Evolutionary conservation across 2,329 filamentous ascomycete species (phyloP).

Genomic region (Aspergillus costaricaensis): DNA sequence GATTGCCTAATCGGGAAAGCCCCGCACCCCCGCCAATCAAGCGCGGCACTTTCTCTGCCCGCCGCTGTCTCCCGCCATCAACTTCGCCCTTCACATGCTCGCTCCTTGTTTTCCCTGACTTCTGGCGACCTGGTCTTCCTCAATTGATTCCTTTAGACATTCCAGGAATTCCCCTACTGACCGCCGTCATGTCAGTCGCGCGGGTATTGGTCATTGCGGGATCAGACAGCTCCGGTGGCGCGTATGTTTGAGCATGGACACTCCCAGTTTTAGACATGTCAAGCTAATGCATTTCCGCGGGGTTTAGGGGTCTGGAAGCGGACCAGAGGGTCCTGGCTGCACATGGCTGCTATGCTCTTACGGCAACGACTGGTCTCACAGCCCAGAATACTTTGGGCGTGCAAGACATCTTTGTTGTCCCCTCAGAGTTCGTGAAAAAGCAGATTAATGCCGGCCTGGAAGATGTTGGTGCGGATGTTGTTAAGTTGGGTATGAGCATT

Average conservation of each 20-base stretch:
- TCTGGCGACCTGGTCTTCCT: not conserved
- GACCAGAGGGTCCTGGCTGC: slow-evolving; percentile 93
- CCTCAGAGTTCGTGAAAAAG: slow-evolving; percentile 74
- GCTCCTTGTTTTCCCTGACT: not conserved
- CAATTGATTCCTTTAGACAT: not conserved
- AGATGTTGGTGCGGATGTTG: slow-evolving; percentile 83
- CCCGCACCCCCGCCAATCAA: slow-evolving; percentile 19
- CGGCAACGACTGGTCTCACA: slow-evolving; percentile 91
- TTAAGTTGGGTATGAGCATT: slow-evolving; percentile 73
- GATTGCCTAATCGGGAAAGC: not conserved
- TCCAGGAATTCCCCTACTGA: not conserved
- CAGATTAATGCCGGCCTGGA: slow-evolving; percentile 83
- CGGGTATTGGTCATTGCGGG: slow-evolving; percentile 80
- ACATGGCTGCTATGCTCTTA: slow-evolving; percentile 94
- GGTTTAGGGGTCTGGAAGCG: slow-evolving; percentile 79
- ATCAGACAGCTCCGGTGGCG: slow-evolving; percentile 87
- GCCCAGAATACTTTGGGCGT: slow-evolving; percentile 91
- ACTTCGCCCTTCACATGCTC: not conserved
- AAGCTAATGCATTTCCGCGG: slow-evolving; percentile 22
- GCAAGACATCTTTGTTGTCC: slow-evolving; percentile 75
- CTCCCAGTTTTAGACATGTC: slow-evolving; percentile 3
- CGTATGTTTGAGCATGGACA: slow-evolving; percentile 57
- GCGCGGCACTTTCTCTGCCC: not conserved
- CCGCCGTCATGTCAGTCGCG: slow-evolving; percentile 39
- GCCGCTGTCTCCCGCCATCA: not conserved